Percentiles rank a stretch among this genome's conserved stretches.
These are phyloP conservation scores for Pseudocercospora cruenta DNA, from an alignment of 2,329 filamentous ascomycete genomes.

Conservation along the genomic window DNA sequence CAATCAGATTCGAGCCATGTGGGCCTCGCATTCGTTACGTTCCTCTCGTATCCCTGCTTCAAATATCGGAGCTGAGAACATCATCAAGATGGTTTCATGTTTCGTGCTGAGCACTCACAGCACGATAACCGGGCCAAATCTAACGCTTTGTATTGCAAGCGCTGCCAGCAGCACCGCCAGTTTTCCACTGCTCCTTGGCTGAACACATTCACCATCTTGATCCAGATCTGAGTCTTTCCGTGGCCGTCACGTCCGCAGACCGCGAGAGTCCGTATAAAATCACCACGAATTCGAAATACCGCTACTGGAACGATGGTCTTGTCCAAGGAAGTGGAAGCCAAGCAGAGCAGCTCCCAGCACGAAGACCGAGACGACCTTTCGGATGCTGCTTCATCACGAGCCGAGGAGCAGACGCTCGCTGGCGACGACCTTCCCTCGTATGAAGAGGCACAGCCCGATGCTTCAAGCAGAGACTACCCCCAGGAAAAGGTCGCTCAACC, in stretches of 20 bases:
- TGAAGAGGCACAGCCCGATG: not conserved
- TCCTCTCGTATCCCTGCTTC: not conserved
- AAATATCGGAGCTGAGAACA: constrained; percentile 1
- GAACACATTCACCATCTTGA: not conserved
- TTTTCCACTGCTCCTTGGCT: not conserved
- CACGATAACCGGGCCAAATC: not conserved
- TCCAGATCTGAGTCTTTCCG: not conserved
- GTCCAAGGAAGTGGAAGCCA: constrained; percentile 1
- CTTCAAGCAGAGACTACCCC: not conserved
- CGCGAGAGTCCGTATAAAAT: not conserved
- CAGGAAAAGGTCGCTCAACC: not conserved
- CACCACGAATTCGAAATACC: not conserved
- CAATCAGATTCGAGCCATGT: not conserved
- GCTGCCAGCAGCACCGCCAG: not conserved
- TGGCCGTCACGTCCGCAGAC: not conserved
- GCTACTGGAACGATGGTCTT: not conserved
- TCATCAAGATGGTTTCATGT: not conserved
- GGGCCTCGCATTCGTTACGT: not conserved
- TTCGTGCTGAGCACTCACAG: not conserved
- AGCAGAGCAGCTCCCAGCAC: not conserved
- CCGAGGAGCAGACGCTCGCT: constrained; percentile 15
- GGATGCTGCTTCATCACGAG: constrained; percentile 17
- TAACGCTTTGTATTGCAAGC: not conserved
- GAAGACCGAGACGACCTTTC: constrained; percentile 20
- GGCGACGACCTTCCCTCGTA: constrained; percentile 22